phyloP scores from a whole-genome alignment of 140 eudicot species.

The Anethum foeniculum region DNA sequence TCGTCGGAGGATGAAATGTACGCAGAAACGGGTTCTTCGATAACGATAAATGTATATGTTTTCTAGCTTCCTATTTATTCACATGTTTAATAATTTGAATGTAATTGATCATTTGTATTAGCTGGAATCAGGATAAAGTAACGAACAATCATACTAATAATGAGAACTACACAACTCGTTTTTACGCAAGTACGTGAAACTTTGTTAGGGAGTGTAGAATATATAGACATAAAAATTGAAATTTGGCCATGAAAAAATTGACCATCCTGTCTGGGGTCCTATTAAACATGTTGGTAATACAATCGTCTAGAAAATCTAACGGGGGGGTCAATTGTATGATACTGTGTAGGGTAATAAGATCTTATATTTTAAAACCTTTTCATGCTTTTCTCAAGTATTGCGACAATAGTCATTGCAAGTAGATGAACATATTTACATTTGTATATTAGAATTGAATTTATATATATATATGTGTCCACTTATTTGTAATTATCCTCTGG shows the following conservation, averaged over 20 bases:
- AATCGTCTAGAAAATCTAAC: not conserved
- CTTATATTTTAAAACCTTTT: not conserved
- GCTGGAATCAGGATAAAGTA: too few species aligned
- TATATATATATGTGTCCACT: not conserved
- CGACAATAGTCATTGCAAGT: conserved; percentile 2
- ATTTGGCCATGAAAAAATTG: not conserved
- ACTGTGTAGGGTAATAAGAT: conserved; percentile 1
- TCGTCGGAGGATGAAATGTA: too few species aligned
- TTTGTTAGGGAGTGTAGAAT: not conserved
- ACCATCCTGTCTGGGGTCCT: not conserved
- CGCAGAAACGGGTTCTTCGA: too few species aligned
- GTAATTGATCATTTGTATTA: too few species aligned
- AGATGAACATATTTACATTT: not conserved
- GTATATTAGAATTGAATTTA: not conserved
- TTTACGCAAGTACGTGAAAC: not conserved
- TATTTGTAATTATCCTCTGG: not conserved
- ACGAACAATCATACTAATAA: not conserved
- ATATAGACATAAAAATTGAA: not conserved
- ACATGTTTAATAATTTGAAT: too few species aligned
- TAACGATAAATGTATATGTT: too few species aligned
- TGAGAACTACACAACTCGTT: not conserved
- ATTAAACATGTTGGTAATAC: not conserved
- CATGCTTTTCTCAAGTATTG: conserved; percentile 2
- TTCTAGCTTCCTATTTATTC: too few species aligned
- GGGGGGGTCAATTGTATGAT: not conserved